phyloP scores from a whole-genome alignment of 805 yeast genomes.

The Henningerozyma blattae region DNA sequence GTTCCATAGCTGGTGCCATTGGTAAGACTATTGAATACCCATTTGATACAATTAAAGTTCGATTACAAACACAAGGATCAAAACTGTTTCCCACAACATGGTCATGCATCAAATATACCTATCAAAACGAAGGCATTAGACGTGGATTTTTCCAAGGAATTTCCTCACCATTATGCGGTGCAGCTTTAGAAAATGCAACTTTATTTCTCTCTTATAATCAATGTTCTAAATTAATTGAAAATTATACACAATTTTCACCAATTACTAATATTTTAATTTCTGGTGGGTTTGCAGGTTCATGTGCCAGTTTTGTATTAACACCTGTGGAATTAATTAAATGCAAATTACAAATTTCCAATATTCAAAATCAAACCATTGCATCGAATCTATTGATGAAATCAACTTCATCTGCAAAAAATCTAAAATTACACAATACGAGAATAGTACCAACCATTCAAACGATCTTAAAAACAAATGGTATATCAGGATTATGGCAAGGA shows the following conservation, averaged over 20 bases:
- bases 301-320: constrained; percentile 73
- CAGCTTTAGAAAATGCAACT: constrained; percentile 79
- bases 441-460: constrained; percentile 28
- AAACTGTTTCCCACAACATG: constrained; percentile 44
- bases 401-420: constrained; percentile 14
- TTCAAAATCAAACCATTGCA: constrained; percentile 6
- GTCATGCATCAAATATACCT: constrained; percentile 54
- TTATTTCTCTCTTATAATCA: constrained; percentile 56
- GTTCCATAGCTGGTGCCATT: constrained; percentile 55
- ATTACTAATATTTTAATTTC: constrained; percentile 39
- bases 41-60: constrained; percentile 83
- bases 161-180: constrained; percentile 75
- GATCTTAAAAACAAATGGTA: constrained; percentile 41
- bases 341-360: constrained; percentile 57
- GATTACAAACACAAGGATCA: constrained; percentile 68
- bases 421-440: constrained; percentile 11
- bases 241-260: constrained; percentile 21
- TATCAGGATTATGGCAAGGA: constrained; percentile 78
- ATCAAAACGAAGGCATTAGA: constrained; percentile 52
- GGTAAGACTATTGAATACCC: constrained; percentile 87
- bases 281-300: constrained; percentile 76
- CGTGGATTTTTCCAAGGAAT: constrained; percentile 71
- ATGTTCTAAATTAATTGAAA: constrained; percentile 29
- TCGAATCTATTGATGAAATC: neutral
- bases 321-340: constrained; percentile 92